Base-by-base conservation (phyloP, 371 early-diverging fungal species). In the Mortierella sp. region DNA sequence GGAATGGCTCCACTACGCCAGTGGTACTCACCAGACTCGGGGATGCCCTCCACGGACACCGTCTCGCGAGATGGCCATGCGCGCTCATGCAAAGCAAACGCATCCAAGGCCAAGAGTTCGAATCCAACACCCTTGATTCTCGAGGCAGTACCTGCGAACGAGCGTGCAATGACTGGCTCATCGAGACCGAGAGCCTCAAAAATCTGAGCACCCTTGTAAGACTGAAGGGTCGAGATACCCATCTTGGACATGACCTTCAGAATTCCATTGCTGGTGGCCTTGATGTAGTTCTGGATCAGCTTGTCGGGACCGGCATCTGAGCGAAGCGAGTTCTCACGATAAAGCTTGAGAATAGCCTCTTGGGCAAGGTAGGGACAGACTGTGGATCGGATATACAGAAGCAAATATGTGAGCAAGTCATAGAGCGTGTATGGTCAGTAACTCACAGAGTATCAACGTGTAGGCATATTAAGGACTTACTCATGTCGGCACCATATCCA, bases 231-330 rank as follows among this genome's bases (percentile, higher is more conserved):
- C 19, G 97, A 97, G 55, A 98, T 97, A 69, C 99, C 99, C 99
- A 98, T 98, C 88, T 98, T 98, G 79, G 97, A 95, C 97, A 97
- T 97, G 63, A 97, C 98, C 82, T 98, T 97, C 53, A 89, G 82
- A 73, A 98, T 93, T 72, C 99, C 99, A 70, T 97, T 94, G 78
- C 95, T 93, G 31, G 87, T 79, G 7, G 94, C 96, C 79, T 93
- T 91, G 63, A 89, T 87, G 84, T 88, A 98, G 81, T 94, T 95
- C 70, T 82, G 80, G 54, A 94, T 79, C 28, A 96, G 71, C 70
- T 84, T 81, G 2, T 85, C 86, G 4, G 82, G 82, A 4, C 85
- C 70, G 6, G 83, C 52, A 8, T 82, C 76, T 21, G 84, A 83
- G 19, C 86, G 86, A 11, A 94, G 82, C 4, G 90, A 87, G 56